phyloP scores from a whole-genome alignment of 495 filamentous ascomycete genomes.

The Talaromyces adpressus region DNA sequence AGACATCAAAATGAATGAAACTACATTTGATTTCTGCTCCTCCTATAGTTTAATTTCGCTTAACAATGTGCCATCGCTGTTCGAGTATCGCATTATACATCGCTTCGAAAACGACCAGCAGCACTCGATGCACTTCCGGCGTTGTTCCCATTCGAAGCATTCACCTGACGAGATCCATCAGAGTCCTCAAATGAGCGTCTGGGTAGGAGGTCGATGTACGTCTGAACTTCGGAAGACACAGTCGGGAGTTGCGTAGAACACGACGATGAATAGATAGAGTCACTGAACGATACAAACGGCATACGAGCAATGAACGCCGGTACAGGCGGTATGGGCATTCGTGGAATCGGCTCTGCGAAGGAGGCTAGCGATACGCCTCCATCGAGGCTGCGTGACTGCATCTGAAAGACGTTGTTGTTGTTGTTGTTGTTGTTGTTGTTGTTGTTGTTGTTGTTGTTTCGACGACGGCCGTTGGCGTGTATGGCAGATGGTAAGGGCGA shows the following conservation, averaged over 20 bases:
- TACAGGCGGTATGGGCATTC: background rate
- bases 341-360: constrained; percentile 1
- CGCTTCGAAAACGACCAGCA: background rate
- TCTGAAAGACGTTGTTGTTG: background rate
- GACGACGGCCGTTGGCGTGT: background rate
- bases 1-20: too few species aligned
- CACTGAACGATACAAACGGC: constrained; percentile 5
- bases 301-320: constrained; percentile 6
- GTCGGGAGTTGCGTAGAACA: background rate
- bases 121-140: background rate
- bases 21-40: background rate
- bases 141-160: background rate
- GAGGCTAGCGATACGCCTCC: background rate
- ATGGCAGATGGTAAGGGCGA: background rate
- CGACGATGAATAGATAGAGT: constrained; percentile 10
- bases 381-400: background rate
- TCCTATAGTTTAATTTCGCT: background rate
- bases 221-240: background rate
- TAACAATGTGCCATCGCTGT: background rate
- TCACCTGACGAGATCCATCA: background rate
- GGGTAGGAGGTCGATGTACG: constrained; percentile 1
- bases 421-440: background rate
- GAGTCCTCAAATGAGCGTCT: background rate
- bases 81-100: background rate
- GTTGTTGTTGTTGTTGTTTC: background rate